Base-by-base conservation (phyloP, 2,329 filamentous ascomycete species). In the Onygena corvina region DNA sequence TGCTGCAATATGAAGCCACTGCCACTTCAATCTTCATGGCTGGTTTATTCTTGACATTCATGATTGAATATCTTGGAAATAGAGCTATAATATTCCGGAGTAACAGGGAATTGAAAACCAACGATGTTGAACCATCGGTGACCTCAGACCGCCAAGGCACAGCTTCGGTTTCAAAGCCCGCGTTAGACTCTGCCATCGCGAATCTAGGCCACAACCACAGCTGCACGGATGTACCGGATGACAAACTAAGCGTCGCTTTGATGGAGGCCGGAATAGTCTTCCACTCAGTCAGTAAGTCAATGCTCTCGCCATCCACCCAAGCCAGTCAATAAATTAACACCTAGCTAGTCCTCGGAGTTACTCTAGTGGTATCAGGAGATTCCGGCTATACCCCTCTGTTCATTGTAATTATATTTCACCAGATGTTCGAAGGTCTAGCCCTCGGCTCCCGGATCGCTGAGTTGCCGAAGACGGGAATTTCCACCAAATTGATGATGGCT, bases 351-450 rank as follows among this genome's bases (percentile, higher is more conserved):
- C 80, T 84, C 31, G 77, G 79, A 18, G 63, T 83, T 30, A 81
- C 79, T 0, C 71, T 82, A 1, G 76, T 79, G n/a, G 76, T 80
- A 1, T 70, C 54, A 35, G 54, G 54, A 20, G 48, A 76, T 58
- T 70, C 66, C 3, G 72, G 68, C 57, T 76, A 76, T 61, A 66
- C 68, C 34, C 75, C 72, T 0, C 65, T 76, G 2, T 69, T 76
- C 54, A 63, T 72, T 38, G 83, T 87, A 48, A 84, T 88, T 51
- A 67, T 86, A 50, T 86, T 87, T 67, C 84, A 87, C 60, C 84
- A 87, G 59, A 79, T 84, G 69, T 86, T 89, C 57, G 83, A 87
- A 60, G 84, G 84, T 3, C 71, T 88, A 40, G 84, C 84, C 0
- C 77, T 88, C 0, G 54, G 54, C 9, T 48, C 54, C 12, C 46